Percentiles rank a stretch among this genome's conserved stretches.
phyloP scores from a whole-genome alignment of 1,284 basidiomycete species.

The Ganoderma boninense region DNA sequence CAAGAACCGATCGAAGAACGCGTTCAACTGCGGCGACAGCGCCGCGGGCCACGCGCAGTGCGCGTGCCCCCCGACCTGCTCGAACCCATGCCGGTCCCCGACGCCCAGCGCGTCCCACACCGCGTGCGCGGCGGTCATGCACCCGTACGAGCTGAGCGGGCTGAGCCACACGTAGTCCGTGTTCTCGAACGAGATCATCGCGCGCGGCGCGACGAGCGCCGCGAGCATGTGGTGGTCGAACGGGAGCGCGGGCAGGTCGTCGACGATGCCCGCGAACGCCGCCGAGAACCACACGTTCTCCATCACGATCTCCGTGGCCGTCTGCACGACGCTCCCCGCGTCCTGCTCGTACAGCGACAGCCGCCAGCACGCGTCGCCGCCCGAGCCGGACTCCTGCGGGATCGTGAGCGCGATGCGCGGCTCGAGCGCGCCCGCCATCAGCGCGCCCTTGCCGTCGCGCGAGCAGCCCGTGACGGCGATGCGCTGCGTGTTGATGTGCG shows the following conservation, averaged over 20 bases:
- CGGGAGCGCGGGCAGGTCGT: slow-evolving; percentile 50
- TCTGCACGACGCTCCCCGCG: slow-evolving; percentile 50
- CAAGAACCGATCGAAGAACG: slow-evolving; percentile 63
- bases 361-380: slow-evolving; percentile 64
- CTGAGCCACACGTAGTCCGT: slow-evolving; percentile 60
- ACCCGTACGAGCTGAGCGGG: slow-evolving; percentile 54
- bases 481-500: slow-evolving; percentile 53
- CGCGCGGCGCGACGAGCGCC: slow-evolving; percentile 60
- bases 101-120: slow-evolving; percentile 57
- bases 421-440: slow-evolving; percentile 63
- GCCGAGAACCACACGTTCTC: slow-evolving; percentile 65
- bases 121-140: slow-evolving; percentile 56
- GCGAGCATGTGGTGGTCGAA: slow-evolving; percentile 63
- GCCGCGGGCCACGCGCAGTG: slow-evolving; percentile 59
- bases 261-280: slow-evolving; percentile 55
- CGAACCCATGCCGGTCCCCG: slow-evolving; percentile 56
- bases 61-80: slow-evolving; percentile 57
- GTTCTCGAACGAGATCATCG: slow-evolving; percentile 59
- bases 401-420: slow-evolving; percentile 61
- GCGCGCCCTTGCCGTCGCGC: slow-evolving; percentile 62
- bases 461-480: slow-evolving; percentile 66
- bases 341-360: slow-evolving; percentile 54
- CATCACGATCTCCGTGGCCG: slow-evolving; percentile 58
- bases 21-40: slow-evolving; percentile 51
- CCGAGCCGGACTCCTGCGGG: slow-evolving; percentile 64